Percentiles rank a stretch among this genome's conserved stretches.
Conservation (phyloP, 2,329 filamentous ascomycete genomes). For the Stemphylium beticola region DNA sequence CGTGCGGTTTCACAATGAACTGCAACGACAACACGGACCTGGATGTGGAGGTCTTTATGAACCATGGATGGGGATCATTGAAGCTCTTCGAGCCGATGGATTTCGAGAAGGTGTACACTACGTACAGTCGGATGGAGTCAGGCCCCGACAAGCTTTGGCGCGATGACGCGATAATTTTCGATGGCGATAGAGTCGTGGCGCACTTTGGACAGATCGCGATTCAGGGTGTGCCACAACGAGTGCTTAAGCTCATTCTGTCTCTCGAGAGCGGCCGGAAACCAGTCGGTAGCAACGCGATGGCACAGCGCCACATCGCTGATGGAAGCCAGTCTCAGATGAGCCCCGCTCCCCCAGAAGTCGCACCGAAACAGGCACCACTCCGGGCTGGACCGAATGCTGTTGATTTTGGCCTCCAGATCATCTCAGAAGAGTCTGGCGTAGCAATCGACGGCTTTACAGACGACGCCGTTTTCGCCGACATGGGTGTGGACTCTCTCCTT, state of each 20-base stretch:
- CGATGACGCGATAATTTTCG: constrained; percentile 18
- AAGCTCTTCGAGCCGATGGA: constrained; percentile 13
- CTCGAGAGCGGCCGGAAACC: constrained; percentile 16
- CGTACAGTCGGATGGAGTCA: constrained; percentile 15
- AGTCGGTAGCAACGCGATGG: constrained; percentile 2
- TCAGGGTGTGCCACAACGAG: constrained; percentile 7
- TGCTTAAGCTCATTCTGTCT: constrained; percentile 12
- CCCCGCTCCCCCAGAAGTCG: not conserved
- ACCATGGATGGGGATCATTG: constrained; percentile 28
- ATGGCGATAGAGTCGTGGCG: constrained; percentile 14
- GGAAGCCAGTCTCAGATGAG: not conserved
- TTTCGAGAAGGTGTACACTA: constrained; percentile 11
- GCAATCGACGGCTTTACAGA: constrained; percentile 33
- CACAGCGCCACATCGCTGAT: not conserved
- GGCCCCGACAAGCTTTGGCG: constrained; percentile 5
- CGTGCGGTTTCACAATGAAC: constrained; percentile 29
- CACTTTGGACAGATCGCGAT: constrained; percentile 1
- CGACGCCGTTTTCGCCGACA: constrained; percentile 30
- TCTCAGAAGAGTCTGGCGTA: constrained; percentile 40
- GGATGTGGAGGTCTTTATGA: constrained; percentile 20
- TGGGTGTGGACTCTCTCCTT: constrained; percentile 40
- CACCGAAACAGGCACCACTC: not conserved
- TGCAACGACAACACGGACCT: constrained; percentile 16
- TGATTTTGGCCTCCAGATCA: constrained; percentile 18
- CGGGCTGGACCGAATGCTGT: not conserved